These are phyloP conservation scores for Talaromyces pinophilus DNA, from an alignment of 2,329 filamentous ascomycete species.

Conservation along the genomic window DNA sequence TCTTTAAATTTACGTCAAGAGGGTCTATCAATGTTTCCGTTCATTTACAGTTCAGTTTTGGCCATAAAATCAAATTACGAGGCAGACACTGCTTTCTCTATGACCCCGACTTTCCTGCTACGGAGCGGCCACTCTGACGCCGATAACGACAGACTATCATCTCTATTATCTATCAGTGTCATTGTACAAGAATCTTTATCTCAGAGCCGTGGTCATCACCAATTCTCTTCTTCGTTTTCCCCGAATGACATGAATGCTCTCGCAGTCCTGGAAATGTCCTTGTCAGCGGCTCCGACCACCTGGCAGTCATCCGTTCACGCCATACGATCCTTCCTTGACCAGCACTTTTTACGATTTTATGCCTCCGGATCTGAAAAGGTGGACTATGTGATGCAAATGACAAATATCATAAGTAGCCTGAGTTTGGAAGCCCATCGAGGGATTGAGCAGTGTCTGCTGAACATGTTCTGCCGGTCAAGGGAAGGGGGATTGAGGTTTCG, in stretches of 20 bases:
- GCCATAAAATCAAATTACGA: slow-evolving; percentile 8
- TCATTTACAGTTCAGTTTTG: slow-evolving; percentile 4
- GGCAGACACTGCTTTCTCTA: not conserved
- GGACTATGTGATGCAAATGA: slow-evolving; percentile 22
- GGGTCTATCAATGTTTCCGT: slow-evolving; percentile 16
- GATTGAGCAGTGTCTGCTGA: slow-evolving; percentile 21
- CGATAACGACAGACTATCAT: slow-evolving; percentile 19
- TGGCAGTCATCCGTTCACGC: not conserved
- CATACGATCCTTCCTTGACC: slow-evolving; percentile 9
- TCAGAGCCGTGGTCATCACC: not conserved
- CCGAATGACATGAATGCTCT: slow-evolving; percentile 15
- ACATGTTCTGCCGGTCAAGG: slow-evolving; percentile 19
- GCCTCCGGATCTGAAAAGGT: slow-evolving; percentile 14
- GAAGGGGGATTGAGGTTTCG: slow-evolving; percentile 5
- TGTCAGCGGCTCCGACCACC: not conserved
- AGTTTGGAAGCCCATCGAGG: slow-evolving; percentile 19
- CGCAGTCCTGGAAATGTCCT: slow-evolving; percentile 8
- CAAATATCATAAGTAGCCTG: slow-evolving; percentile 15
- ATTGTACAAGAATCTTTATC: slow-evolving; percentile 21
- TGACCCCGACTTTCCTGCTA: not conserved
- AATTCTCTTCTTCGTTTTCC: not conserved
- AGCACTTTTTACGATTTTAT: slow-evolving; percentile 12
- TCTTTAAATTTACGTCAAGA: slow-evolving; percentile 23
- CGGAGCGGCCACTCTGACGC: not conserved
- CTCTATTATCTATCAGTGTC: slow-evolving; percentile 19